phyloP scores from a whole-genome alignment of 768 basidiomycete species.

The Calocera cornea region DNA sequence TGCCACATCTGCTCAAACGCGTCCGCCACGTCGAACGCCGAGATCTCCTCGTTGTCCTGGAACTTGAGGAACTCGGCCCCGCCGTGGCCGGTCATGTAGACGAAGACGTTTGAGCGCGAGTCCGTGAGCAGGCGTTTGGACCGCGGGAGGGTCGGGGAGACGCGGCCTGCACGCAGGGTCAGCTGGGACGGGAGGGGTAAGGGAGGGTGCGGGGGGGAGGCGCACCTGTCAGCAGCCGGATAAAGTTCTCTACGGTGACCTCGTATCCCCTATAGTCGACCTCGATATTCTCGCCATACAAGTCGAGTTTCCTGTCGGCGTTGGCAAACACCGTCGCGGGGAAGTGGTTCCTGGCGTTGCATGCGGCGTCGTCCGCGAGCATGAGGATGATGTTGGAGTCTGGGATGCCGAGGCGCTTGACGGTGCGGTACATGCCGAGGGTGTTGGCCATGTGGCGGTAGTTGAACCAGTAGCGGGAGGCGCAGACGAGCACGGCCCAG shows the following conservation, averaged over 20 bases:
- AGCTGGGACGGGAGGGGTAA: not conserved
- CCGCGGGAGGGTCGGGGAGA: constrained; percentile 70
- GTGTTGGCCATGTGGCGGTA: constrained; percentile 98
- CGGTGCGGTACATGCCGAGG: constrained; percentile 95
- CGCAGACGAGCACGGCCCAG: constrained; percentile 94
- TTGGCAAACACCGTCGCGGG: constrained; percentile 90
- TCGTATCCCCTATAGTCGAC: constrained; percentile 98
- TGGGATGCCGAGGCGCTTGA: constrained; percentile 93
- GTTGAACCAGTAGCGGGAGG: constrained; percentile 97
- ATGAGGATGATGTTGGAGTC: constrained; percentile 98
- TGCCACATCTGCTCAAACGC: constrained; percentile 98
- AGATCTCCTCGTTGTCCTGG: constrained; percentile 97
- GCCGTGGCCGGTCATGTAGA: constrained; percentile 98
- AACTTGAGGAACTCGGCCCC: constrained; percentile 98
- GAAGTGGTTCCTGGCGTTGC: constrained; percentile 83
- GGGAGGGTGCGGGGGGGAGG: constrained; percentile 2
- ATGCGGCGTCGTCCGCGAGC: constrained; percentile 93
- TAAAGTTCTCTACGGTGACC: constrained; percentile 92
- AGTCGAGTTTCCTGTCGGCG: constrained; percentile 61
- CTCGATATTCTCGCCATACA: constrained; percentile 94
- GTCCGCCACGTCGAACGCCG: constrained; percentile 92
- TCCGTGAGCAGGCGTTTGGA: constrained; percentile 88
- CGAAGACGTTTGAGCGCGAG: constrained; percentile 80
- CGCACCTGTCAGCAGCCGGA: constrained; percentile 81
- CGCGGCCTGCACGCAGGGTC: constrained; percentile 45